These are phyloP conservation scores for Penicillium rolfsii DNA, from an alignment of 2,329 filamentous ascomycete genomes.

Conservation along the genomic window DNA sequence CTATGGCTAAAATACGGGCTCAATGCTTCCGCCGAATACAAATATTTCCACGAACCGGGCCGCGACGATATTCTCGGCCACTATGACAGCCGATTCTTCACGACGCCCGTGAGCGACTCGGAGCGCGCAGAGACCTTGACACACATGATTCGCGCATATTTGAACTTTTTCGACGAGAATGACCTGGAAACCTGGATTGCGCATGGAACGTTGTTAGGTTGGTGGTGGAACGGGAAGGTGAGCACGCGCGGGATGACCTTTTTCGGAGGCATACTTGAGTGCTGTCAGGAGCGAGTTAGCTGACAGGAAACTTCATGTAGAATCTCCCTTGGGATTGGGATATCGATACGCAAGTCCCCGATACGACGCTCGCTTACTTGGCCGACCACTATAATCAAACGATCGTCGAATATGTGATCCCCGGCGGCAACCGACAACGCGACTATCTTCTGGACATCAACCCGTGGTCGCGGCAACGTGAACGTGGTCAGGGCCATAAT, in stretches of 20 bases:
- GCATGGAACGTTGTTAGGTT: conserved; percentile 80
- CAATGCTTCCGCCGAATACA: conserved; percentile 46
- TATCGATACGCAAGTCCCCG: conserved; percentile 77
- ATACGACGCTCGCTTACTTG: conserved; percentile 67
- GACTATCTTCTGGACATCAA: conserved; percentile 77
- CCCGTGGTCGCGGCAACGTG: conserved; percentile 65
- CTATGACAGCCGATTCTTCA: conserved; percentile 75
- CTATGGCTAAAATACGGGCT: conserved; percentile 34
- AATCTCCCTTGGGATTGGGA: conserved; percentile 86
- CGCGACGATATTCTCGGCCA: conserved; percentile 64
- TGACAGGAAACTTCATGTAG: conserved; percentile 34
- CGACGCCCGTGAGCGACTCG: conserved; percentile 64
- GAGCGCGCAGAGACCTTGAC: conserved; percentile 68
- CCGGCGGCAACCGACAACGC: conserved; percentile 49
- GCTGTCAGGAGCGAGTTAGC: not conserved
- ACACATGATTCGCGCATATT: conserved; percentile 74
- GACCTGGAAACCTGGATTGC: conserved; percentile 83
- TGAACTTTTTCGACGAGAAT: conserved; percentile 65
- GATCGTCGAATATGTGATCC: conserved; percentile 51
- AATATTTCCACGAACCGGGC: conserved; percentile 71
- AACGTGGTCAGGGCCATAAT: conserved; percentile 70
- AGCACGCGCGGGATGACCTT: not conserved
- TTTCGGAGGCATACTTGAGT: not conserved
- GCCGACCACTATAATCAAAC: conserved; percentile 71
- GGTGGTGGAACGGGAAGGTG: conserved; percentile 80